Percentiles rank a stretch among this genome's conserved stretches.
phyloP scores from a whole-genome alignment of 805 yeast species.

The Yamadazyma tumulicola region DNA sequence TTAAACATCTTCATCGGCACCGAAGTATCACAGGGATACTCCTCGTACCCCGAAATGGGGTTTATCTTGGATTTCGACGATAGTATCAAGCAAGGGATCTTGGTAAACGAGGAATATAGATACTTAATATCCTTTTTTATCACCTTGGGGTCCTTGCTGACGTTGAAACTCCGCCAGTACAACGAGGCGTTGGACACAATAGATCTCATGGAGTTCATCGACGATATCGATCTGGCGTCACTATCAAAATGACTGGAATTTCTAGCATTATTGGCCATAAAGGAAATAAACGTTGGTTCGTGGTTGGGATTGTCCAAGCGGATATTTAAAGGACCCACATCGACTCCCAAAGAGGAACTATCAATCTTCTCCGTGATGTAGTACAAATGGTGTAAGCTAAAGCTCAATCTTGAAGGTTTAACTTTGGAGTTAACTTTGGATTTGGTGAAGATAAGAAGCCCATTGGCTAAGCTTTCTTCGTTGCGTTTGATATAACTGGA shows the following conservation, averaged over 20 bases:
- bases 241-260: constrained; percentile 37
- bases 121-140: constrained; percentile 51
- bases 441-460: constrained; percentile 52
- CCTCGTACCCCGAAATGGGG: constrained; percentile 60
- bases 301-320: constrained; percentile 56
- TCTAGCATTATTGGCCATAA: constrained; percentile 54
- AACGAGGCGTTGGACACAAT: constrained; percentile 40
- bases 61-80: constrained; percentile 58
- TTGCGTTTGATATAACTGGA: constrained; percentile 53
- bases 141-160: constrained; percentile 39
- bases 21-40: constrained; percentile 68
- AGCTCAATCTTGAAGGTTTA: constrained; percentile 54
- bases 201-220: constrained; percentile 57
- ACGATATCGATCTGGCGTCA: constrained; percentile 49
- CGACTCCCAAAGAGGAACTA: constrained; percentile 42
- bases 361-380: constrained; percentile 58
- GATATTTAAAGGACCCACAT: constrained; percentile 61
- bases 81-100: constrained; percentile 59
- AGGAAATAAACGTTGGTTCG: constrained; percentile 54
- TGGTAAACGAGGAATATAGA: constrained; percentile 60
- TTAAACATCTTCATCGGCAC: constrained; percentile 62
- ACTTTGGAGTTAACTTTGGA: constrained; percentile 19
- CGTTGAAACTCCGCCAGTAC: constrained; percentile 36
- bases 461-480: constrained; percentile 58
- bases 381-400: constrained; percentile 63